Evolutionary conservation across 2,329 filamentous ascomycete genomes (phyloP), one percentile per base, ranked within the genome.

Genomic region (Cryoendolithus antarcticus): DNA sequence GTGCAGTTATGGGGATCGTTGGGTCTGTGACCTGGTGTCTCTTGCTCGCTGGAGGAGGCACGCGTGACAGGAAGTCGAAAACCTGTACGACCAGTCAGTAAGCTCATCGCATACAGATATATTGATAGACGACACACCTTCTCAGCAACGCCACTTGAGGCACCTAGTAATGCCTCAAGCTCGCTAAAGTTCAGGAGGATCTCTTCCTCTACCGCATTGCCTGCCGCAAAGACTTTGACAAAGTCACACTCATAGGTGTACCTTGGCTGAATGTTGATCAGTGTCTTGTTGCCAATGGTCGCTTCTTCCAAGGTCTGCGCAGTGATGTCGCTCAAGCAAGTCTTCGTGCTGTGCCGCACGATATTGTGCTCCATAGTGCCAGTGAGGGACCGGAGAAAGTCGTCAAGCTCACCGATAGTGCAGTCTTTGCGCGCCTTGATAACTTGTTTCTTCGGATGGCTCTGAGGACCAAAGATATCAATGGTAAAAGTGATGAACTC

Each of bases 131-230:
- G 19, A 38, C 40, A 34, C 30, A 49, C 47, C 38, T 46, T 41
- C 7, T 42, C 28, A 27, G 51, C 52, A 19, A 53, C 88, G 78
- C 33, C 83, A 74, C 63, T 88, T 73, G 49, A 39, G 4, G 45
- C 50, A 46, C 77, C 76, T 39, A 96, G 69, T 52, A 89, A 82
- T 32, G 76, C 73, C 70, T 91, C 94, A 15, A 98, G 63, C 44
- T 89, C 78, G 39, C 84, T 73, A 52, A 94, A 93, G 58, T 93
- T 83, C 41, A 77, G 72, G 48, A 91, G 65, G 13, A 96, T 78
- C 50, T 89, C 83, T 9, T 75, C 70, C 55, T 96, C 86, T 2
- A 96, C 69, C 2, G 71, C 66, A 53, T 45, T 65, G 39, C 46
- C 30, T 21, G 42, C 35, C 27, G 46, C 49, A 36, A 56, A 50